Evolutionary conservation across 2,329 filamentous ascomycete genomes (phyloP).

Genomic region (Onygena corvina): DNA sequence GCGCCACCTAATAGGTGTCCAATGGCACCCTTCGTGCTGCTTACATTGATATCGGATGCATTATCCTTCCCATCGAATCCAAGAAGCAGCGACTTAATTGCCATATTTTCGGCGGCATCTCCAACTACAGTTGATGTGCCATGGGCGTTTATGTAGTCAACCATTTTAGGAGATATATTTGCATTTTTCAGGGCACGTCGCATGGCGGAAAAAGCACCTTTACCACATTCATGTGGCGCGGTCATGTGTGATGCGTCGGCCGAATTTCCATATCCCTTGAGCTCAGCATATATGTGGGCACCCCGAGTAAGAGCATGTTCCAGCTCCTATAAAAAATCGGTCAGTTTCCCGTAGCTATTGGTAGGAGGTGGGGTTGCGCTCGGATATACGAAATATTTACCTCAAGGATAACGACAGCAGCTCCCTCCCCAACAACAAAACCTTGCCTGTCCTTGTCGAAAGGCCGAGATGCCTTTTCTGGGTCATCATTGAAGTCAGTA

Average conservation of each 20-base stretch:
- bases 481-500: constrained; percentile 64
- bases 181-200: constrained; percentile 65
- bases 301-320: constrained; percentile 72
- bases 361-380: not conserved
- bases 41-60: constrained; percentile 61
- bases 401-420: constrained; percentile 76
- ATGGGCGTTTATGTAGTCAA: constrained; percentile 93
- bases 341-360: not conserved
- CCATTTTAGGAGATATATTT: constrained; percentile 50
- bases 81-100: constrained; percentile 66
- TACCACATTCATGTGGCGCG: constrained; percentile 69
- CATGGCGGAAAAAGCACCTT: constrained; percentile 77
- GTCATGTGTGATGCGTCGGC: constrained; percentile 92
- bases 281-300: constrained; percentile 74
- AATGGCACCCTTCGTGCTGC: constrained; percentile 85
- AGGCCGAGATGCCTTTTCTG: constrained; percentile 62
- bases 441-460: constrained; percentile 72
- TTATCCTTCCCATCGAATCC: constrained; percentile 54
- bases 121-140: constrained; percentile 79
- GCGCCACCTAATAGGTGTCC: constrained; percentile 87
- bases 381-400: constrained; percentile 25
- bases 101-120: constrained; percentile 74
- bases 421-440: constrained; percentile 88
- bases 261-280: constrained; percentile 79
- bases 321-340: constrained; percentile 45